Evolutionary conservation across 345 rosid genomes (phyloP).

Genomic region (Corchorus capsularis): DNA sequence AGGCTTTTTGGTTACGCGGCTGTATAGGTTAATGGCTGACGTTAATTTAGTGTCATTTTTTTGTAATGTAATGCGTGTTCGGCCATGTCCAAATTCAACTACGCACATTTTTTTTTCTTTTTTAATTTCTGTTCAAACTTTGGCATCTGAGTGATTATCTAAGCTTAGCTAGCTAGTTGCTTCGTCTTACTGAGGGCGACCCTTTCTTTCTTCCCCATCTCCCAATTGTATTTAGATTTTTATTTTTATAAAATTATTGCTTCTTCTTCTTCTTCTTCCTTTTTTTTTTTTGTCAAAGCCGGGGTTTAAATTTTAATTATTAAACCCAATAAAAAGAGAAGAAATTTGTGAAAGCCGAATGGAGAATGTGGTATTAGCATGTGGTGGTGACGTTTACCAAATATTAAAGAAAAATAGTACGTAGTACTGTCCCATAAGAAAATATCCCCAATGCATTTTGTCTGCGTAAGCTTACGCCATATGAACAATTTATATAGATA

Average conservation of each 20-base stretch:
- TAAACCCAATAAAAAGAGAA: background rate
- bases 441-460: background rate
- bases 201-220: background rate
- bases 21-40: conserved; percentile 22
- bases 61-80: background rate
- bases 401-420: background rate
- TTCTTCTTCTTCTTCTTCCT: too few species aligned
- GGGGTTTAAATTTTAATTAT: background rate
- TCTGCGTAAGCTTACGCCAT: background rate
- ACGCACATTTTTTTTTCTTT: too few species aligned
- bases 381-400: conserved; percentile 18
- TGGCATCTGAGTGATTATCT: too few species aligned
- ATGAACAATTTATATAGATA: background rate
- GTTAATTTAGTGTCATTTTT: conserved; percentile 7
- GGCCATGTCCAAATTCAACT: background rate
- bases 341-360: background rate
- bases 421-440: background rate
- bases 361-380: background rate
- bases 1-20: conserved; percentile 25
- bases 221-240: background rate
- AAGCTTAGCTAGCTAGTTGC: background rate
- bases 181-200: background rate
- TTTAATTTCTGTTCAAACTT: too few species aligned
- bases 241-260: too few species aligned
- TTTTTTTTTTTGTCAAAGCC: background rate